Conservation (phyloP, 345 rosid species). For the Carallia pectinifolia region DNA sequence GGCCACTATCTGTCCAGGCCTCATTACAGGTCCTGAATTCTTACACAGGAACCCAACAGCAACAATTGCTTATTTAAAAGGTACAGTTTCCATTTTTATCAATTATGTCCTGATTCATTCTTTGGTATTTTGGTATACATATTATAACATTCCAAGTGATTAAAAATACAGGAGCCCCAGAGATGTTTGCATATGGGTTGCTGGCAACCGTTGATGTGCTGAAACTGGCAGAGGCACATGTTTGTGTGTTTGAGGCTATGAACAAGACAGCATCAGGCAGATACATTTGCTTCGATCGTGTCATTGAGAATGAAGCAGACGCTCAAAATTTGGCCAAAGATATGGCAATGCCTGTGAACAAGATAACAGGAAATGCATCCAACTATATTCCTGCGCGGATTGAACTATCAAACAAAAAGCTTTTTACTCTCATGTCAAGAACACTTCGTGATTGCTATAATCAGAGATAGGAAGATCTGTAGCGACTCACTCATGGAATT, state of each 20-base stretch:
- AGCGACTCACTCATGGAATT: neutral
- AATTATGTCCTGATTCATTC: too few species aligned
- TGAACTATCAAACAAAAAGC: conserved; percentile 53
- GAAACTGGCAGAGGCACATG: conserved; percentile 67
- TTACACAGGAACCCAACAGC: conserved; percentile 53
- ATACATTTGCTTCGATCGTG: conserved; percentile 61
- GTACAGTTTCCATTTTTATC: conserved; percentile 18
- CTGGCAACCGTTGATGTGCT: conserved; percentile 61
- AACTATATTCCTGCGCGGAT: neutral
- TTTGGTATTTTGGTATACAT: too few species aligned
- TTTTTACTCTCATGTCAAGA: conserved; percentile 50
- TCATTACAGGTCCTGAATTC: conserved; percentile 63
- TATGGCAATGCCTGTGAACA: conserved; percentile 49
- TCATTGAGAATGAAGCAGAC: conserved; percentile 40
- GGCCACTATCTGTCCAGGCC: conserved; percentile 43
- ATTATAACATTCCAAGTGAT: too few species aligned
- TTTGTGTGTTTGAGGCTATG: conserved; percentile 56
- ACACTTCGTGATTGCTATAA: conserved; percentile 38
- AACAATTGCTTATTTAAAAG: conserved; percentile 66
- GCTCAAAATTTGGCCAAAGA: conserved; percentile 49
- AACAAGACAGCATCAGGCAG: conserved; percentile 56
- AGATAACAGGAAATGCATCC: conserved; percentile 38
- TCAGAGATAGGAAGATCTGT: conserved; percentile 5
- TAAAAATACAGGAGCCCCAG: conserved; percentile 48
- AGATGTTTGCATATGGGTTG: conserved; percentile 55